A percentile compares a stretch with the other conserved stretches of the same genome.
phyloP scores from a whole-genome alignment of 2,329 filamentous ascomycete genomes.

The Herpotrichia juniperi region DNA sequence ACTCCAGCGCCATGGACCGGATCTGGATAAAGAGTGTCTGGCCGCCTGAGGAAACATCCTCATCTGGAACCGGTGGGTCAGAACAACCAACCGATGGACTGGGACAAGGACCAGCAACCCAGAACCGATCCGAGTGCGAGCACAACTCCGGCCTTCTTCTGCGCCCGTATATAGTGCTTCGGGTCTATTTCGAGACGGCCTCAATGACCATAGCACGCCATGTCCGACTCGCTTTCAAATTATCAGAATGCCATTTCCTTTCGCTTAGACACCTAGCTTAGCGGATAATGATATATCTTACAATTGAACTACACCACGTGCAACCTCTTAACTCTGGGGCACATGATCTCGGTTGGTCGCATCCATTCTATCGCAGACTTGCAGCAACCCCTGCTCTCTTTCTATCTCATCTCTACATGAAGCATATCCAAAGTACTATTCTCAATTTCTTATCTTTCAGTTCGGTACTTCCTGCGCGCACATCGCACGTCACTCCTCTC shows the following conservation, averaged over 20 bases:
- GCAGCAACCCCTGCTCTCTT: no score
- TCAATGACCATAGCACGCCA: not conserved
- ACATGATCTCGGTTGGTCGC: conserved; percentile 10
- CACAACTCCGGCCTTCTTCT: not conserved
- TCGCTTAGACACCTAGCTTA: not conserved
- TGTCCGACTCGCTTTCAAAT: not conserved
- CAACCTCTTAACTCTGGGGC: conserved; percentile 7
- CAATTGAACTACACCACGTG: conserved; percentile 7
- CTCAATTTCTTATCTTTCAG: not conserved
- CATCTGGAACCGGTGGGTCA: conserved; percentile 28
- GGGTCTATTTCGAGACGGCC: conserved; percentile 7
- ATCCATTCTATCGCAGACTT: conserved; percentile 9
- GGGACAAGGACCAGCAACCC: conserved; percentile 25
- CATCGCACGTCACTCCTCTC: not conserved
- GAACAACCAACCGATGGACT: conserved; percentile 34
- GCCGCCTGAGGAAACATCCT: conserved; percentile 14
- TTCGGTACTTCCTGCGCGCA: not conserved
- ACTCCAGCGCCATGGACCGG: conserved; percentile 17
- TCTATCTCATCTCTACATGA: conserved; percentile 8
- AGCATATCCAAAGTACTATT: conserved; percentile 7
- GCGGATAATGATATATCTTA: conserved; percentile 3
- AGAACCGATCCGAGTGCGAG: conserved; percentile 18
- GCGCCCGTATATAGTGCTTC: not conserved
- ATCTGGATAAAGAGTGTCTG: conserved; percentile 29
- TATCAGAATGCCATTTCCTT: not conserved